Conservation (phyloP, 2,329 filamentous ascomycete genomes). For the Domatiomyces catenatus region DNA sequence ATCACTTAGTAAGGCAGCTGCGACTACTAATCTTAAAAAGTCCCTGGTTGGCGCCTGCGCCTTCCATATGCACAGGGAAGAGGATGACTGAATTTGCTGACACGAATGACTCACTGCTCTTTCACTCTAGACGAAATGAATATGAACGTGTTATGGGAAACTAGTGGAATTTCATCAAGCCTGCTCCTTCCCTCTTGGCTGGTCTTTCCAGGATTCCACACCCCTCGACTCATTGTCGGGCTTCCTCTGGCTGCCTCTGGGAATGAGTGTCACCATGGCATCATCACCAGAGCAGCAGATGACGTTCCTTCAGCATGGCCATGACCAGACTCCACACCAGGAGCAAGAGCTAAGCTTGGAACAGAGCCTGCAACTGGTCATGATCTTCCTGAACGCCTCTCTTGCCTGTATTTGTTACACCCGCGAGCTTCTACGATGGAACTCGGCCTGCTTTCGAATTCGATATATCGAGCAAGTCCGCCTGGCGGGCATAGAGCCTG, state of each 20-base stretch:
- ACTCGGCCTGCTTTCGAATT: slow-evolving; percentile 8
- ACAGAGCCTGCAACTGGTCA: slow-evolving; percentile 10
- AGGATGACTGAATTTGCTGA: not conserved
- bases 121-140: not conserved
- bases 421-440: slow-evolving; percentile 12
- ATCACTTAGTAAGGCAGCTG: too few species aligned
- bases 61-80: not conserved
- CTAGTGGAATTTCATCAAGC: not conserved
- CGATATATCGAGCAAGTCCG: slow-evolving; percentile 12
- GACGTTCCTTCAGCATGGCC: not conserved
- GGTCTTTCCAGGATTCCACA: not conserved
- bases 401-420: slow-evolving; percentile 13
- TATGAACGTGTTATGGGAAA: not conserved
- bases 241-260: too few species aligned
- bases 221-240: not conserved
- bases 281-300: not conserved
- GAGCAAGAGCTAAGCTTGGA: not conserved
- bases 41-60: too few species aligned
- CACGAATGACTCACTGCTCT: not conserved
- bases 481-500: slow-evolving; percentile 5
- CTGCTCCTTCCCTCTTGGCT: not conserved
- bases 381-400: slow-evolving; percentile 15
- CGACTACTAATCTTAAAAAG: too few species aligned
- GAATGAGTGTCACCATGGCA: not conserved
- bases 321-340: not conserved